Evolutionary conservation across 306 rosid genomes (phyloP).

Genomic region (Arachis stenosperma): DNA sequence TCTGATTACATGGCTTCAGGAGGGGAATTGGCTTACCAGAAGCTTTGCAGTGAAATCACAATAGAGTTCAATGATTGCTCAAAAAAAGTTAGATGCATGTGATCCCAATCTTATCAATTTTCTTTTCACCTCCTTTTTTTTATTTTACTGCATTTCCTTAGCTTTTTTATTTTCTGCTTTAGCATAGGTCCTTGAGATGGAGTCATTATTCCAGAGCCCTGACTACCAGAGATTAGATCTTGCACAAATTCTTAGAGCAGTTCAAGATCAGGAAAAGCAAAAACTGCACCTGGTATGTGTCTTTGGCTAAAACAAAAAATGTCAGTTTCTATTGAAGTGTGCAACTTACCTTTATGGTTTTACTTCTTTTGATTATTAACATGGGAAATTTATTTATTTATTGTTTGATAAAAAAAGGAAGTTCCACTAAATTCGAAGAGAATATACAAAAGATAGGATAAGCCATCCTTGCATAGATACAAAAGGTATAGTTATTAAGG

Average conservation of each 20-base stretch:
- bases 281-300: constrained; percentile 72
- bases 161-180: constrained; percentile 37
- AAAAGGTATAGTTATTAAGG: no score
- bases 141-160: constrained; percentile 38
- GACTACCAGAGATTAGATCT: constrained; percentile 65
- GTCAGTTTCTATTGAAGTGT: constrained; percentile 4
- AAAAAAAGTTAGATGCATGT: constrained; percentile 52
- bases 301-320: constrained; percentile 13
- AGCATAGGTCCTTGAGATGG: constrained; percentile 74
- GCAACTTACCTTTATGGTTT: constrained; percentile 5
- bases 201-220: constrained; percentile 60
- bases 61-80: constrained; percentile 86
- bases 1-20: constrained; percentile 69
- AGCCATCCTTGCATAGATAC: no score
- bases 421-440: no score
- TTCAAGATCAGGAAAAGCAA: constrained; percentile 87
- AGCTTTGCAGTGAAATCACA: constrained; percentile 81
- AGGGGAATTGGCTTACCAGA: constrained; percentile 68
- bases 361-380: not conserved
- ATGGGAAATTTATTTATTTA: no score
- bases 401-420: no score
- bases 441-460: no score
- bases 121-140: not conserved
- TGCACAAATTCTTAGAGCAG: constrained; percentile 80
- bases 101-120: constrained; percentile 12